Conservation (phyloP, 768 basidiomycete species). For the Macrolepiota albuminosa region DNA sequence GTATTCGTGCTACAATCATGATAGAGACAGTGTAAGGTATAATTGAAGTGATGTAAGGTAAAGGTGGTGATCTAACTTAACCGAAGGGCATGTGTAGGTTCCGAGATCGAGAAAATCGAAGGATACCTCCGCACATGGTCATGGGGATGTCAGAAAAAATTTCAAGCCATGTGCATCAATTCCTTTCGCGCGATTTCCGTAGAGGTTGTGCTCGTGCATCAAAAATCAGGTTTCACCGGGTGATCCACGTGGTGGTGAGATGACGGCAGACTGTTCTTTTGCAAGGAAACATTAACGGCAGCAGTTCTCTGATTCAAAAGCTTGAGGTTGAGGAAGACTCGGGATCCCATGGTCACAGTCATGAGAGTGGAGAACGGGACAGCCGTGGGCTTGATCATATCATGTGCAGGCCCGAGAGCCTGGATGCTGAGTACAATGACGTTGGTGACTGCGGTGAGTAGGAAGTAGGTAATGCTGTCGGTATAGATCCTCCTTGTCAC, state of each 20-base stretch:
- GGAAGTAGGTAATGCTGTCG: conserved; percentile 25
- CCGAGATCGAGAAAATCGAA: too few species aligned
- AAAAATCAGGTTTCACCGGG: too few species aligned
- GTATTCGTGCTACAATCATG: too few species aligned
- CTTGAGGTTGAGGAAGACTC: conserved; percentile 26
- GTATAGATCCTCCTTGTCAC: conserved; percentile 24
- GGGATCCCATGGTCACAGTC: conserved; percentile 27
- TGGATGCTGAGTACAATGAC: conserved; percentile 23
- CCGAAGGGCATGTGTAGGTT: too few species aligned
- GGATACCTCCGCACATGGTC: too few species aligned
- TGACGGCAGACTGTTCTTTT: not conserved
- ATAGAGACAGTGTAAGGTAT: too few species aligned
- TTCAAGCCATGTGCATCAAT: too few species aligned
- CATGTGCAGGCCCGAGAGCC: conserved; percentile 19
- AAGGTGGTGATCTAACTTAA: too few species aligned
- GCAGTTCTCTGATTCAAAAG: conserved; percentile 11
- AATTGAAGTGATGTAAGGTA: too few species aligned
- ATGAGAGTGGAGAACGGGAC: conserved; percentile 25
- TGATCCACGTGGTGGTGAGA: not conserved
- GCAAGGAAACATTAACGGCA: not conserved
- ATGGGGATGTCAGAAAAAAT: too few species aligned
- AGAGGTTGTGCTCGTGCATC: too few species aligned
- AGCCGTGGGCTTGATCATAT: conserved; percentile 24
- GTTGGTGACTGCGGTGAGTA: conserved; percentile 21
- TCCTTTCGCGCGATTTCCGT: too few species aligned